Conservation (phyloP, 129 eudicot genomes). For the Artemisia annua region DNA sequence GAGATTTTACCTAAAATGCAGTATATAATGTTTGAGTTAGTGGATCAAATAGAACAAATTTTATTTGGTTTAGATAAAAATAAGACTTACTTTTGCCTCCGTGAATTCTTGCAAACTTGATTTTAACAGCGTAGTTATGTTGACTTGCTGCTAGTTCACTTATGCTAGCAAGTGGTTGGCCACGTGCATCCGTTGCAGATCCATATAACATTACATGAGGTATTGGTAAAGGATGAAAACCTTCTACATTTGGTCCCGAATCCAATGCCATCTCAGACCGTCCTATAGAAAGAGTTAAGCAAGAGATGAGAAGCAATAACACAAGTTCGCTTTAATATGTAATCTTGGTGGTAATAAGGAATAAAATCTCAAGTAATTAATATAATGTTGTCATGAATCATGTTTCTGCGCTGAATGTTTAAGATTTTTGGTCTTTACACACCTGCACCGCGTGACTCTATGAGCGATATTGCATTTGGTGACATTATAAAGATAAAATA, state of each 20-base stretch:
- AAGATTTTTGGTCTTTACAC: not conserved
- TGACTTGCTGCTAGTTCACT: constrained; percentile 12
- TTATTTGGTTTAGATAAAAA: not conserved
- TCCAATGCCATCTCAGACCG: not conserved
- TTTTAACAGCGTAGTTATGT: constrained; percentile 3
- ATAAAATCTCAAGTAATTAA: constrained; percentile 14
- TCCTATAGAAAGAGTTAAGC: not conserved
- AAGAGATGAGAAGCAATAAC: not conserved
- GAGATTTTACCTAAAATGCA: too few relatives aligned
- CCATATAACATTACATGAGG: constrained; percentile 2
- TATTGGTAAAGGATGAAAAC: not conserved
- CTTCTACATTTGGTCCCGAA: too few relatives aligned
- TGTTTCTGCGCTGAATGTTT: not conserved
- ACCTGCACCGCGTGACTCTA: not conserved
- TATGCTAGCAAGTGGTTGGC: constrained; percentile 1
- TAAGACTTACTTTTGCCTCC: constrained; percentile 15
- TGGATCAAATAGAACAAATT: not conserved
- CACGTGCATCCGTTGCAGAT: not conserved
- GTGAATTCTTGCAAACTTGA: constrained; percentile 22
- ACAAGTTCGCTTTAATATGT: not conserved
- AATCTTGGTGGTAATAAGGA: constrained; percentile 2
- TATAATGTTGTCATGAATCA: not conserved
- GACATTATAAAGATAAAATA: not conserved
- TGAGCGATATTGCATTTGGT: not conserved
- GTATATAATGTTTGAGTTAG: too few relatives aligned